A percentile compares a stretch with the other conserved stretches of the same genome.
These are phyloP conservation scores for Fusarium guadeloupense DNA, from an alignment of 2,329 filamentous ascomycete species.

Conservation along the genomic window DNA sequence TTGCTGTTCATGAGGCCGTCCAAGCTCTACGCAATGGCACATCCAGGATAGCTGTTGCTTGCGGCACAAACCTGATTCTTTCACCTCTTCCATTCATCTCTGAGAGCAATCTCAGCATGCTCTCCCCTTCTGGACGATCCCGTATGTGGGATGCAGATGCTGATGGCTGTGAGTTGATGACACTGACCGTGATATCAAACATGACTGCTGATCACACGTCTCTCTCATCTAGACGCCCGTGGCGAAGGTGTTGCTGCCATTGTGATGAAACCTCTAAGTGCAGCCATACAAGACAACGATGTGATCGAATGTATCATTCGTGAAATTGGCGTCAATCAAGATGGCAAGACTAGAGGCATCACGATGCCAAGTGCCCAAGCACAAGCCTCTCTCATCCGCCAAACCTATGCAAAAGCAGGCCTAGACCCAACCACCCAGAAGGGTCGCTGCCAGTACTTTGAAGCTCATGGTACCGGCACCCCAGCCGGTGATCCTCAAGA, in stretches of 20 bases:
- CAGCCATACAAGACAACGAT: background rate
- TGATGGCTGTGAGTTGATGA: background rate
- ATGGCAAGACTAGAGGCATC: background rate
- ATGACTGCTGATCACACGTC: too few relatives aligned
- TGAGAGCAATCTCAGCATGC: background rate
- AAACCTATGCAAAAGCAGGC: background rate
- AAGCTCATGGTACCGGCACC: background rate
- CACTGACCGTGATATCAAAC: too few relatives aligned
- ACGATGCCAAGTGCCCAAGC: background rate
- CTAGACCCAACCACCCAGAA: background rate
- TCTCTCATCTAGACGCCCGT: too few relatives aligned
- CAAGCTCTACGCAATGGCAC: background rate
- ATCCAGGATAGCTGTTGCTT: background rate
- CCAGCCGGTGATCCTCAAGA: background rate
- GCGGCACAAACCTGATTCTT: background rate
- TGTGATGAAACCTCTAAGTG: background rate
- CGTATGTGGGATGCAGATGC: background rate
- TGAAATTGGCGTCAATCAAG: constrained; percentile 4
- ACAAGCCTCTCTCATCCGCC: background rate
- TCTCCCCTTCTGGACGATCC: background rate
- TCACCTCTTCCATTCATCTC: constrained; percentile 3
- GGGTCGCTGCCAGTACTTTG: constrained; percentile 5
- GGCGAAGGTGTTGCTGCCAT: background rate
- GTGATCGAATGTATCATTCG: constrained; percentile 5
- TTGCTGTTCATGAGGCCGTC: constrained; percentile 2